Evolutionary conservation across 164 flowering plant genomes (phyloP).

Genomic region (Berberis thunbergii): DNA sequence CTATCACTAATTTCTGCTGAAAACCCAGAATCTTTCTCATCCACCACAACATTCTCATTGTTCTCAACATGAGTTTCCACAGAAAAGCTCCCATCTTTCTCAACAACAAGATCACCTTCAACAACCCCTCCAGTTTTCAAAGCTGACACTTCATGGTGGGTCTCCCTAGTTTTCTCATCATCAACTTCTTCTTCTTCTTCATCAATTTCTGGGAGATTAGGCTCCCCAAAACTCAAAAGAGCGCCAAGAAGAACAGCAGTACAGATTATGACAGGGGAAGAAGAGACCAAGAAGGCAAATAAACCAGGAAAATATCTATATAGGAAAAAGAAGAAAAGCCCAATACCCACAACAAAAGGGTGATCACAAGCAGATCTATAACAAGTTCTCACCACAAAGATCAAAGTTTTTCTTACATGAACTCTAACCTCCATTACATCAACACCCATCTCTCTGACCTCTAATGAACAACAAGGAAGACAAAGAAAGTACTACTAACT

Average conservation of each 20-base stretch:
- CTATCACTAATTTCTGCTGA: not conserved
- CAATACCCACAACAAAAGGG: conserved; percentile 34
- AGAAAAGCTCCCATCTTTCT: conserved; percentile 28
- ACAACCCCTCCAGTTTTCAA: conserved; percentile 28
- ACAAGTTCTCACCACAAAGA: conserved; percentile 21
- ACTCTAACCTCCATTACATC: conserved; percentile 28
- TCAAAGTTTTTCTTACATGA: conserved; percentile 19
- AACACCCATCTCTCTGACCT: conserved; percentile 34
- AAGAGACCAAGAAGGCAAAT: conserved; percentile 61
- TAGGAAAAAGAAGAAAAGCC: conserved; percentile 27
- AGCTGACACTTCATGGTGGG: conserved; percentile 22
- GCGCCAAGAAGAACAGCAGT: conserved; percentile 87
- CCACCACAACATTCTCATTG: conserved; percentile 12
- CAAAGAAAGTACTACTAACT: not conserved
- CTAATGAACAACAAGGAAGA: not conserved
- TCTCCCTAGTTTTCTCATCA: conserved; percentile 24
- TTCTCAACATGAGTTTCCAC: conserved; percentile 23
- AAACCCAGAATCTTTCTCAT: conserved; percentile 6
- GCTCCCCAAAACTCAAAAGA: conserved; percentile 77
- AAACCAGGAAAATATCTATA: conserved; percentile 57
- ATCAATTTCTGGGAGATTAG: conserved; percentile 54
- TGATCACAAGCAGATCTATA: conserved; percentile 24
- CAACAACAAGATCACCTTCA: conserved; percentile 27
- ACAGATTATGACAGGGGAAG: conserved; percentile 80
- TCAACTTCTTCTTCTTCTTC: conserved; percentile 16